phyloP scores from a whole-genome alignment of 2,329 filamentous ascomycete genomes.

The Penicillium hordei region DNA sequence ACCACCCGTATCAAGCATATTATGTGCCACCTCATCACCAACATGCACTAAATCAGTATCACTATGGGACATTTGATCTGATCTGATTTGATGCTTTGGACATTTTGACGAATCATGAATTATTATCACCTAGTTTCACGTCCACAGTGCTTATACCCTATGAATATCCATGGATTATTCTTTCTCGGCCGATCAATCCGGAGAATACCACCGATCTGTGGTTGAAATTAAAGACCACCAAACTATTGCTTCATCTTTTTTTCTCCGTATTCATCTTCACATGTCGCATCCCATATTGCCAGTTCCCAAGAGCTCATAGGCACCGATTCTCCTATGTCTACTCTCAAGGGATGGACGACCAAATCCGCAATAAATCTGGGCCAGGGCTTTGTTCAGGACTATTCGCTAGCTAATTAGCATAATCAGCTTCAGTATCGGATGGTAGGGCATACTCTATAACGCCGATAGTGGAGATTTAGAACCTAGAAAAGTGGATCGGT shows the following conservation, averaged over 20 bases:
- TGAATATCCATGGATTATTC: not conserved
- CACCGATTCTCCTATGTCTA: not conserved
- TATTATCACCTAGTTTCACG: not conserved
- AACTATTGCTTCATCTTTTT: not conserved
- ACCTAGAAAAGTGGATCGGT: not conserved
- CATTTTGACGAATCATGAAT: constrained; percentile 3
- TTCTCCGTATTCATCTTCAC: not conserved
- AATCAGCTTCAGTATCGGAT: not conserved
- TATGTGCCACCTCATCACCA: constrained; percentile 67
- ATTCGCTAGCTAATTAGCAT: not conserved
- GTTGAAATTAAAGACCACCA: not conserved
- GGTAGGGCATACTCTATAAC: not conserved
- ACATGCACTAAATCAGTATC: constrained; percentile 36
- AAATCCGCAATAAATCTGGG: not conserved
- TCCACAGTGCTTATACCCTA: not conserved
- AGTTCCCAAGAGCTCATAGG: not conserved
- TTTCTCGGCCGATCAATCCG: not conserved
- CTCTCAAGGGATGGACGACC: not conserved
- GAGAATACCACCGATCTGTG: not conserved
- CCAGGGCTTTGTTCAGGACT: not conserved
- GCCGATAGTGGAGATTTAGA: not conserved
- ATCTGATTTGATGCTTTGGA: not conserved
- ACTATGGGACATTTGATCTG: constrained; percentile 20
- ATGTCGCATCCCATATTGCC: not conserved
- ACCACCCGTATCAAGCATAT: constrained; percentile 78